These are phyloP conservation scores for Neonothopanus nambi DNA, from an alignment of 1,284 basidiomycete species.

Conservation along the genomic window DNA sequence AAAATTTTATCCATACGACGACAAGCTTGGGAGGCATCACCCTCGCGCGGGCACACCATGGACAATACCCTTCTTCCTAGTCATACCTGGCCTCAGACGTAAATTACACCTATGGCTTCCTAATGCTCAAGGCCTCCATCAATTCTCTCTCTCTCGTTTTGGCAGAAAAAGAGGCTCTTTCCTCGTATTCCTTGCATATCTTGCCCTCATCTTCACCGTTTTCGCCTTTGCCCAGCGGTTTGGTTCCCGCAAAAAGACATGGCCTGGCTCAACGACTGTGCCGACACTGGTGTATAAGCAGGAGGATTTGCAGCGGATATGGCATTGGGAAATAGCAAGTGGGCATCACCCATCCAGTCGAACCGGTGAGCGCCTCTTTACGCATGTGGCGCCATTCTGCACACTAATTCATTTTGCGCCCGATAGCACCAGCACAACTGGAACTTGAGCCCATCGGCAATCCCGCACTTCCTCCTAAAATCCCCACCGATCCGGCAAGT, in stretches of 20 bases:
- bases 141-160: constrained; percentile 7
- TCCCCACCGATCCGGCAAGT: constrained; percentile 68
- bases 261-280: constrained; percentile 14
- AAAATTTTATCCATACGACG: constrained; percentile 13
- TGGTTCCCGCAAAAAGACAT: constrained; percentile 15
- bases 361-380: constrained; percentile 9
- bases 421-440: constrained; percentile 72
- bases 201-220: constrained; percentile 13
- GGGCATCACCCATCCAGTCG: constrained; percentile 16
- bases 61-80: constrained; percentile 6
- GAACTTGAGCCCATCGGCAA: constrained; percentile 46
- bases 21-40: constrained; percentile 11
- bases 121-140: constrained; percentile 11
- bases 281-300: constrained; percentile 19
- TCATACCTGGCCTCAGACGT: constrained; percentile 13
- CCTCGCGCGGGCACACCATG: constrained; percentile 6
- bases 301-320: constrained; percentile 20
- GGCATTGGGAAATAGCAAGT: constrained; percentile 20
- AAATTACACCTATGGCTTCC: constrained; percentile 10
- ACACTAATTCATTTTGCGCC: constrained; percentile 2
- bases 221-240: constrained; percentile 17
- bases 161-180: constrained; percentile 18
- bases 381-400: not conserved
- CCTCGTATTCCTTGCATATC: constrained; percentile 14
- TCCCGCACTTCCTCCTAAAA: constrained; percentile 41